Base-by-base conservation (phyloP, 306 rosid species). In the Bauhinia variegata region DNA sequence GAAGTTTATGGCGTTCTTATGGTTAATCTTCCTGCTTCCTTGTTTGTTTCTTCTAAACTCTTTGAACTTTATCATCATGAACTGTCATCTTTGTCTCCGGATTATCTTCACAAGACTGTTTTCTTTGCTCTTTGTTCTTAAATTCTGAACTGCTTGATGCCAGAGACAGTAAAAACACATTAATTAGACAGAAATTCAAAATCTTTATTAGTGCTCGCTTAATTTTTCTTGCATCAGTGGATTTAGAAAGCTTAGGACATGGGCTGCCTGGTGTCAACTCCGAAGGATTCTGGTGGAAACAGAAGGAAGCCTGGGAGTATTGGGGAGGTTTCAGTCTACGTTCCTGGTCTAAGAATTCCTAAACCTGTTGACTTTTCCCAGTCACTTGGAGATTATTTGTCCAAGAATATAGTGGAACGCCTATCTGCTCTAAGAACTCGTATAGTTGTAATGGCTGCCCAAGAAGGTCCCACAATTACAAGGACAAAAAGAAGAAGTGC, bases 391-490 rank as follows among this genome's bases (percentile, higher is more conserved):
- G 92, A 90, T 72, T 75, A 72, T 80, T 81, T 90, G 67, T 88
- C 96, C 61, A 93, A 93, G 86, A 93, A 77, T 68, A 75, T 85
- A 73, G 85, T 86, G 44, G 98, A 93, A 59, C 88, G 91, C 41
- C 63, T 89, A 32, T 88, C 97, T 54, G 95, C 97, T 63, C 81
- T 89, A 59, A 88, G 98, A 78, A 90, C 96, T 48, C 95, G 90
- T n/a, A 88, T 93, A 65, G 96, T 90, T 75, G 96, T 93, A 68
- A 93, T 93, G 95, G 97, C 92, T 61, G 80, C 87, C 13, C 99
- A 93, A 79, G 99, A 90, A 78, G 97, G 88, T 67, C 97, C 98
- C 33, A 90, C 98, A 54, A 79, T 89, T 56, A 84, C 98, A 18
- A 81, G 98, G 87, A 93, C 97, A 11, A 82, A 87, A 81, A 88